Evolutionary conservation across 805 yeast genomes (phyloP), one percentile per base, ranked within the genome.

Genomic region (Sugiyamaella boreocaroliniensis): DNA sequence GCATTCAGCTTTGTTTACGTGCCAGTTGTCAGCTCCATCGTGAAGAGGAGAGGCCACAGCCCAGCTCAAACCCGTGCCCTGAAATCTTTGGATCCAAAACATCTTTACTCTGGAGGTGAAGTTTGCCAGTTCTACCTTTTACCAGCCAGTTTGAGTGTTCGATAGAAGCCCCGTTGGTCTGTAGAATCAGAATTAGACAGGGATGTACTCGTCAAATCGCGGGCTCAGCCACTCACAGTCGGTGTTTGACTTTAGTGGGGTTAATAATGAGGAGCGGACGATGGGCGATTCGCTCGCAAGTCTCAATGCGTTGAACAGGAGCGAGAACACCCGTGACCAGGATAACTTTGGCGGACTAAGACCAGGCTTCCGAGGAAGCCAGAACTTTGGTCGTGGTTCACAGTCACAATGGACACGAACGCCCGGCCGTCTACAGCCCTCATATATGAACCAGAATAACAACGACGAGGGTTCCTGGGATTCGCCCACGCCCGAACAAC

Each of bases 191-290:
- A 22, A 22, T 22, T 22, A 22, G 26, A 6, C 26, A 22, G 8
- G 8, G 4, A 32, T 32, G 37, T 32, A 11, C 37, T 32, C 37
- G 37, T 11, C n/a, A 4, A 32, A 32, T 20, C 42, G 48, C 7
- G 43, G 43, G 1, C 12, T 54, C 34, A 34, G 22, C 19, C 55
- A 54, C 29, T 54, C 57, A 11, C 51, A 53, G 29, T 54, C 55
- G 9, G 45, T 50, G 32, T 37, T 54, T 47, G 55, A 54, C 18
- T 29, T 54, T 3, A 37, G 47, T 16, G 19, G 50, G 5, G 29
- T 40, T 10, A 26, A 22, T 15, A 51, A 19, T 19, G 29, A 42
- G 14, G 48, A 45, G 19, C 51, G 43, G 15, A 43, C 29, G 15
- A 22, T 22, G 26, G 22, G 48, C 3, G 18, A n/a, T 18, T 37